These are phyloP conservation scores for Colletotrichum camelliae DNA, from an alignment of 2,329 filamentous ascomycete genomes.

Conservation along the genomic window DNA sequence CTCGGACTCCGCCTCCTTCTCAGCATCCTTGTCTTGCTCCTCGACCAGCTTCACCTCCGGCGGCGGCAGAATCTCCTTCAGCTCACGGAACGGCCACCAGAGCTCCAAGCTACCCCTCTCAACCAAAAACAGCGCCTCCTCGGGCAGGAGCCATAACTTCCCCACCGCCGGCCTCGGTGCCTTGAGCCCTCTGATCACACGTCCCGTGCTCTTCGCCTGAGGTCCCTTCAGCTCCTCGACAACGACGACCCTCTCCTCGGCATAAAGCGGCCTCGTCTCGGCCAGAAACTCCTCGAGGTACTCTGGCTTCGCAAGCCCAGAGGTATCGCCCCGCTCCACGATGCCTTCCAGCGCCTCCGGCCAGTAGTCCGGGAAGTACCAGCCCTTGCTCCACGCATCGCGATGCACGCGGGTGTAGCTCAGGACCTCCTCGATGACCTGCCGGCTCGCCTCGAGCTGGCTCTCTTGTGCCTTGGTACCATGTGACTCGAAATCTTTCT, in stretches of 20 bases:
- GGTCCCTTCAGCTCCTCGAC: conserved; percentile 75
- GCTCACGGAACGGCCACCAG: conserved; percentile 73
- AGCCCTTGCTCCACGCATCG: conserved; percentile 71
- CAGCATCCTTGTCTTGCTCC: conserved; percentile 26
- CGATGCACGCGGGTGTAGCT: conserved; percentile 77
- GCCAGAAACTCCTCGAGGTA: conserved; percentile 16
- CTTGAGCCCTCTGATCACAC: conserved; percentile 60
- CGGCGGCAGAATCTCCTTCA: conserved; percentile 53
- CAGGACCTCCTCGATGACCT: conserved; percentile 89
- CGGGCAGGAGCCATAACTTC: conserved; percentile 83
- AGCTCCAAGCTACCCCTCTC: conserved; percentile 89
- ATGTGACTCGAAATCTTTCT: conserved; percentile 97
- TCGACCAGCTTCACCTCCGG: conserved; percentile 27
- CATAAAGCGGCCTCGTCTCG: conserved; percentile 34
- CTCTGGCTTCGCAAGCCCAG: conserved; percentile 9
- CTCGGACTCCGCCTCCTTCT: conserved; percentile 29
- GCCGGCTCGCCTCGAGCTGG: conserved; percentile 79
- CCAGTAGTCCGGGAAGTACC: conserved; percentile 74
- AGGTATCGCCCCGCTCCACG: conserved; percentile 1
- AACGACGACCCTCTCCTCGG: conserved; percentile 62
- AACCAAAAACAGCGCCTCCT: conserved; percentile 88
- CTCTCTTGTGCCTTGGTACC: conserved; percentile 82
- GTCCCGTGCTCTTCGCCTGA: conserved; percentile 79
- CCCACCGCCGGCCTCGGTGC: conserved; percentile 59
- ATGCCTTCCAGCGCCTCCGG: conserved; percentile 15